Percentiles rank a stretch among this genome's conserved stretches.
Conservation (phyloP, 2,329 filamentous ascomycete species). For the Aspergillus alliaceus region DNA sequence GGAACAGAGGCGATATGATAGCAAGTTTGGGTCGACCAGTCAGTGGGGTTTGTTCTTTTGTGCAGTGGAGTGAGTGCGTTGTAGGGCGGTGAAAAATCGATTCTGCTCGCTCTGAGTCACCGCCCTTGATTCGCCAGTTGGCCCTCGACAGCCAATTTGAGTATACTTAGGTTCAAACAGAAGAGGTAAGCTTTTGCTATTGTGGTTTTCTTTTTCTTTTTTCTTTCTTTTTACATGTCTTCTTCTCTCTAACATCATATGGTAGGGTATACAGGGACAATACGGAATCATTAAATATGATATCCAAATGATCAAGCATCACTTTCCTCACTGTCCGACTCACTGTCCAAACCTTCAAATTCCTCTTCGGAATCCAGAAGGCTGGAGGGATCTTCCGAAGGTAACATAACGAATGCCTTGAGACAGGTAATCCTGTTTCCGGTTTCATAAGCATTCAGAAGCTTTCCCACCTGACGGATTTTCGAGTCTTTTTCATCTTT, state of each 20-base stretch:
- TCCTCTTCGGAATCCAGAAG: conserved; percentile 46
- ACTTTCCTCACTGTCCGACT: conserved; percentile 28
- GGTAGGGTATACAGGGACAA: conserved; percentile 23
- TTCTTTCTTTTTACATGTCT: not conserved
- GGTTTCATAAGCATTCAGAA: conserved; percentile 79
- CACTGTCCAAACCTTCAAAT: conserved; percentile 24
- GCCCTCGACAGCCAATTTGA: too few relatives aligned
- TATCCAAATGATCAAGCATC: conserved; percentile 19
- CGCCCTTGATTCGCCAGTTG: conserved; percentile 4
- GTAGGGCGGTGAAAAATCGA: conserved; percentile 25
- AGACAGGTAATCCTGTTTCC: conserved; percentile 88
- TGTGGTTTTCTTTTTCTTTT: not conserved
- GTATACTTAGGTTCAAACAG: too few relatives aligned
- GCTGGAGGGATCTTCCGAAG: conserved; percentile 54
- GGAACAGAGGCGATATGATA: conserved; percentile 36
- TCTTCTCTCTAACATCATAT: conserved; percentile 9
- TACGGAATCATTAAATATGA: conserved; percentile 1
- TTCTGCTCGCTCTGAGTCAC: not conserved
- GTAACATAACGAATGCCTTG: conserved; percentile 80
- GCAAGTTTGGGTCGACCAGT: conserved; percentile 21
- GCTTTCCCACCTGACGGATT: conserved; percentile 56
- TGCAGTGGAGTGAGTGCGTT: conserved; percentile 37
- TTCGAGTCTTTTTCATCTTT: conserved; percentile 20
- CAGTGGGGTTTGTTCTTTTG: conserved; percentile 33
- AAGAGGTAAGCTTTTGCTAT: too few relatives aligned